phyloP scores from a whole-genome alignment of 441 rosid genomes.

The Adansonia madagascariensis region DNA sequence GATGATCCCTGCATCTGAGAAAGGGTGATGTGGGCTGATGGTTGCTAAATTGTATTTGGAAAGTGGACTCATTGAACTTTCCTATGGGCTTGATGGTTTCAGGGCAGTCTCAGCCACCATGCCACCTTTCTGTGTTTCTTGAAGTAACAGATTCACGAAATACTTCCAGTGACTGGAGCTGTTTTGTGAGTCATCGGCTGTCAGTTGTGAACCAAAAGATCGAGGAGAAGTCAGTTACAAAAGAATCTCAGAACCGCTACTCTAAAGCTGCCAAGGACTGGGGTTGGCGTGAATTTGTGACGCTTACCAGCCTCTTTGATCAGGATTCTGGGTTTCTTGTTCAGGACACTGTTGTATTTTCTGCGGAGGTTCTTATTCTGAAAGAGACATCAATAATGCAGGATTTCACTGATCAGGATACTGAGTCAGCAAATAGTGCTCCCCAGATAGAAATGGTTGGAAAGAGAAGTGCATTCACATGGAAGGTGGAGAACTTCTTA shows the following conservation, averaged over 20 bases:
- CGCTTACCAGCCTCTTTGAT: conserved; percentile 96
- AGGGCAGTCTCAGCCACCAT: conserved; percentile 99
- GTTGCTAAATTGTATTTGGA: conserved; percentile 34
- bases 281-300: conserved; percentile 99
- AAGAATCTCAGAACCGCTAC: conserved; percentile 98
- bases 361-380: conserved; percentile 98
- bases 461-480: conserved; percentile 85
- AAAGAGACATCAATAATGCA: conserved; percentile 89
- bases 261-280: conserved; percentile 99
- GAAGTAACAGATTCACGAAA: conserved; percentile 97
- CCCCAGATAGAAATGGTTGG: conserved; percentile 56
- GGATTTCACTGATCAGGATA: conserved; percentile 65
- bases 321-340: conserved; percentile 99
- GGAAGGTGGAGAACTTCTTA: conserved; percentile 98
- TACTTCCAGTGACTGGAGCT: conserved; percentile 94
- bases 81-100: conserved; percentile 61
- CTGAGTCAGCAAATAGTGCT: conserved; percentile 49
- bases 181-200: conserved; percentile 97
- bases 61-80: conserved; percentile 46
- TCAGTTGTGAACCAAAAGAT: conserved; percentile 90
- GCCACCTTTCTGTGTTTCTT: conserved; percentile 99
- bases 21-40: conserved; percentile 30
- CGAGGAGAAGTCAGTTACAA: conserved; percentile 95
- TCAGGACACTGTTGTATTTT: conserved; percentile 89
- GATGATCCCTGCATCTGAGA: conserved; percentile 13